A percentile compares a stretch with the other conserved stretches of the same genome.
Conservation (phyloP, 148 eudicot genomes). For the Rhododendron mucronatum region DNA sequence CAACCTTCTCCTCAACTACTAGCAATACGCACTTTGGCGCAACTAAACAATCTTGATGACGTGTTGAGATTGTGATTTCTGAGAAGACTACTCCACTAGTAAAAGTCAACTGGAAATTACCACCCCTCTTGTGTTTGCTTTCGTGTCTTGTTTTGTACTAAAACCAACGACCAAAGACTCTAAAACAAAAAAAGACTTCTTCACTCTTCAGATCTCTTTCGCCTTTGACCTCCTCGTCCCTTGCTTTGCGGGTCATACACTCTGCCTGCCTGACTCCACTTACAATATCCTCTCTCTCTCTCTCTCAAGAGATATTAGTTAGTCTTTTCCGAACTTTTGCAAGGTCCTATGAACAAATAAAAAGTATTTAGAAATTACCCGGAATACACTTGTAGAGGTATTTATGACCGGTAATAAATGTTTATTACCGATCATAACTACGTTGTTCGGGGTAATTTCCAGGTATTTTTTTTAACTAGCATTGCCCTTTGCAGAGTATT, state of each 20-base stretch:
- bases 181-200: too few relatives aligned
- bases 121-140: neutral
- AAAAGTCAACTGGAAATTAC: neutral
- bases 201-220: neutral
- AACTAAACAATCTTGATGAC: neutral
- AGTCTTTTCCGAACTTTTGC: neutral
- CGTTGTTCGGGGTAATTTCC: too few relatives aligned
- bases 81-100: neutral
- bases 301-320: neutral
- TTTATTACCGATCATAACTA: too few relatives aligned
- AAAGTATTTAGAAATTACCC: too few relatives aligned
- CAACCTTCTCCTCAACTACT: neutral
- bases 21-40: neutral
- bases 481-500: neutral
- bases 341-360: too few relatives aligned
- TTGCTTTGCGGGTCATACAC: conserved; percentile 15
- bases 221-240: neutral
- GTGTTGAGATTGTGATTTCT: neutral
- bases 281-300: neutral
- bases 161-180: neutral
- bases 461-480: too few relatives aligned
- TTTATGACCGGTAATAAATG: too few relatives aligned
- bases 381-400: too few relatives aligned
- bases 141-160: neutral
- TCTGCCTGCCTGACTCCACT: neutral